Evolutionary conservation across 208 protist genomes (phyloP), one percentile per base, ranked within the genome.

Genomic region (Leishmania lainsoni): DNA sequence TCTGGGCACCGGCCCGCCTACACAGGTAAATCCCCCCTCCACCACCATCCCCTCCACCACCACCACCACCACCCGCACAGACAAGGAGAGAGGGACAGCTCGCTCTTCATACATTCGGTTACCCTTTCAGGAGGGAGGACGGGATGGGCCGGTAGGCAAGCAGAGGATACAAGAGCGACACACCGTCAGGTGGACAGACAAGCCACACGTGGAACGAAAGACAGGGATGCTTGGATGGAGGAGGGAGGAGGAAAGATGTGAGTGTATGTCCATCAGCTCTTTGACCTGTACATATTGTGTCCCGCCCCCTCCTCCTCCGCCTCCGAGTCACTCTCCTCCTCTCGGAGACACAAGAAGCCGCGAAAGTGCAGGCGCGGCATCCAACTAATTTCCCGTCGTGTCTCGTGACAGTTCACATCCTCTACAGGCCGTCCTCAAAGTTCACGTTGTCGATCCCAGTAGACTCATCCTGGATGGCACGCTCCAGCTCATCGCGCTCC

Each of bases 401-500:
- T 22, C 14, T 79, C 2, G 42, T 12, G 51, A 20, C n/a, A 12
- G 35, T n/a, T n/a, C 14, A n/a, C 32, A 17, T 71, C 72, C 69
- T 51, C 81, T 88, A 95, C 39, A 98, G 61, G 35, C 93, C 95
- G 77, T 97, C 95, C 72, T 96, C 93, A 79, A 97, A 98, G 83
- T 97, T 93, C 42, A 93, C 84, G 29, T 93, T 92, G 61, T 88
- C 86, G 51, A 90, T 81, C 52, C 89, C 90, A 29, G 90, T 92
- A 26, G 89, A 91, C 32, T 90, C 93, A 42, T 95, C 90, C 81
- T 95, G 91, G 45, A 95, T 81, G 14, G 90, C 91, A 49, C 90
- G 90, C 79, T 97, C 90, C 52, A 91, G 78, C 78, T 89, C 89
- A 66, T 93, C 84, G 52, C 90, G 88, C 73, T 94, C 86, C 26